Evolutionary conservation across 2,329 filamentous ascomycete genomes (phyloP), one percentile per base, ranked within the genome.

Genomic region (Lasiodiplodia hormozganensis): DNA sequence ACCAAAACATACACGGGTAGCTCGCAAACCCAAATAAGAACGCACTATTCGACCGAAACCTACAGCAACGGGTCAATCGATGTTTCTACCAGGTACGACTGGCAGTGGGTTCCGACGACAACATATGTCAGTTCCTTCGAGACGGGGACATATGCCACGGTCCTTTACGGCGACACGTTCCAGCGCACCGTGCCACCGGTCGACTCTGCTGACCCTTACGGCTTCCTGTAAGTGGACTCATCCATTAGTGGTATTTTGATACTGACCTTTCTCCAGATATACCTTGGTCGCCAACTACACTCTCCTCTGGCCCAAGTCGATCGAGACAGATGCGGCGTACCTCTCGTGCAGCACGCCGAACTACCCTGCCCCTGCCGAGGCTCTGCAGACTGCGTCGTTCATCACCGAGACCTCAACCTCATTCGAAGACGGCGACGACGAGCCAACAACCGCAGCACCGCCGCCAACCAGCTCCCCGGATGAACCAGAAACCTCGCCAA

Each of bases 101-200:
- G 31, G 2, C 12, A 25, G 16, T 28, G 18, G 8, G 38, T 43
- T 51, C 40, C 58, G 31, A 1, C 31, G 1, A 16, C 40, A 10
- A 62, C 58, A 3, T 12, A 4, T 4, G 21, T 25, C 28, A 31
- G 4, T 3, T 21, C 18, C 18, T 49, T 10, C 58, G 25, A 28
- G 36, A 51, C 31, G 5, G 12, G 23, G 2, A 2, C 10, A 28
- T 62, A 18, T 28, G 31, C 40, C 7, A 28, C 47, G 2, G 40
- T 62, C 6, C 58, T 43, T 2, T 62, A 62, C 25, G 58, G 58
- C 31, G 58, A 62, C 11, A 62, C 58, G 2, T 62, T 62, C 11
- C 58, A 62, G 40, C 58, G 40, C 1, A 49, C 58, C 5, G 58
- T 51, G 11, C 58, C 58, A 0, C 25, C 40, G 8, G 58, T 18